Conservation (phyloP, 148 eudicot genomes). For the Polygonum aviculare region DNA sequence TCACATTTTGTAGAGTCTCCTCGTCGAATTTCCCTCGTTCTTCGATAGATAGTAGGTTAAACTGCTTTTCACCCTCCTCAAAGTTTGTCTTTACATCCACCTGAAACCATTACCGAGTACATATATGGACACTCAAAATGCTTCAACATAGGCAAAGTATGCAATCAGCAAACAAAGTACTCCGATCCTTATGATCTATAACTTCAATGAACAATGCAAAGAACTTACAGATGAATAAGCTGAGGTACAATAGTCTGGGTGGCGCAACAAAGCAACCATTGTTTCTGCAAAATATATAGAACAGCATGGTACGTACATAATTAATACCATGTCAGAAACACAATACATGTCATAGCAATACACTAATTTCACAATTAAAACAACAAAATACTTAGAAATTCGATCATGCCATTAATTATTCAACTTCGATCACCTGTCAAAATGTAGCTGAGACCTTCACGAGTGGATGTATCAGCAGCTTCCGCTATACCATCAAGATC, state of each 20-base stretch:
- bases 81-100: constrained; percentile 54
- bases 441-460: constrained; percentile 65
- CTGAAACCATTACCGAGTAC: too few relatives aligned
- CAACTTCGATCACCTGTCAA: constrained; percentile 12
- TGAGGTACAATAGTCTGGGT: constrained; percentile 90
- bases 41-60: constrained; percentile 79
- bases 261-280: constrained; percentile 79
- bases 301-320: not conserved
- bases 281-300: constrained; percentile 50
- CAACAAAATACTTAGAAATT: too few relatives aligned
- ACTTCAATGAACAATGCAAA: not conserved
- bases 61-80: constrained; percentile 77
- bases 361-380: too few relatives aligned
- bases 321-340: too few relatives aligned
- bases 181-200: too few relatives aligned
- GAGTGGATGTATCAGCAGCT: constrained; percentile 69
- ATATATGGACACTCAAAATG: too few relatives aligned
- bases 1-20: constrained; percentile 87
- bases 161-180: too few relatives aligned
- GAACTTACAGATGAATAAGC: constrained; percentile 66
- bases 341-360: too few relatives aligned
- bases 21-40: constrained; percentile 93
- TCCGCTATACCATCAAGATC: constrained; percentile 82
- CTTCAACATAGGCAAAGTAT: too few relatives aligned
- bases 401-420: too few relatives aligned